These are phyloP conservation scores for Tetrapisispora fleetii DNA, from an alignment of 805 yeast genomes.

Conservation along the genomic window DNA sequence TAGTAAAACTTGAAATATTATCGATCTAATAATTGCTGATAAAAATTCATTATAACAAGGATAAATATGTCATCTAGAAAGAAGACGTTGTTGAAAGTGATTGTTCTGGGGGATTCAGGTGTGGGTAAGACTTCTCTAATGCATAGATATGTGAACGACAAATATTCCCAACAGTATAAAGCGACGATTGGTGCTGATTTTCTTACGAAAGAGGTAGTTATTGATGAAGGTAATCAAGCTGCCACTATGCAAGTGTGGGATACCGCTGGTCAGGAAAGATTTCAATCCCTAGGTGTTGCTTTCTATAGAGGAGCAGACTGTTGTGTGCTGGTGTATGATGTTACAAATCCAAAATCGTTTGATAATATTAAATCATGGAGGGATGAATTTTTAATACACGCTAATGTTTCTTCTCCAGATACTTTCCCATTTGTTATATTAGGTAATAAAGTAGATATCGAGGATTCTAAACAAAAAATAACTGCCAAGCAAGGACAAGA, in stretches of 20 bases:
- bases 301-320: constrained; percentile 97
- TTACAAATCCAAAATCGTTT: constrained; percentile 87
- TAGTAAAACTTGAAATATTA: neutral
- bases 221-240: constrained; percentile 48
- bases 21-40: neutral
- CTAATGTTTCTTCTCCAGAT: constrained; percentile 87
- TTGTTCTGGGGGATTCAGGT: constrained; percentile 92
- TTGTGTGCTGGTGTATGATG: constrained; percentile 92
- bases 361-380: constrained; percentile 86
- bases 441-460: constrained; percentile 92
- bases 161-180: constrained; percentile 90
- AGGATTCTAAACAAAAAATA: constrained; percentile 74
- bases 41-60: neutral
- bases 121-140: constrained; percentile 95
- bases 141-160: constrained; percentile 95
- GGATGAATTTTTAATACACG: constrained; percentile 90
- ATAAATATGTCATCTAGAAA: constrained; percentile 38
- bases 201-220: constrained; percentile 76
- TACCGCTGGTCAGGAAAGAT: constrained; percentile 97
- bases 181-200: constrained; percentile 98
- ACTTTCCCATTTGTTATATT: constrained; percentile 91
- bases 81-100: constrained; percentile 73
- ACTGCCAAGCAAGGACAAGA: constrained; percentile 51
- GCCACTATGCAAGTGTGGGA: constrained; percentile 81
- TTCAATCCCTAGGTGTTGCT: constrained; percentile 93